These are phyloP conservation scores for Bipolaris zeicola DNA, from an alignment of 2,329 filamentous ascomycete species.

Conservation along the genomic window DNA sequence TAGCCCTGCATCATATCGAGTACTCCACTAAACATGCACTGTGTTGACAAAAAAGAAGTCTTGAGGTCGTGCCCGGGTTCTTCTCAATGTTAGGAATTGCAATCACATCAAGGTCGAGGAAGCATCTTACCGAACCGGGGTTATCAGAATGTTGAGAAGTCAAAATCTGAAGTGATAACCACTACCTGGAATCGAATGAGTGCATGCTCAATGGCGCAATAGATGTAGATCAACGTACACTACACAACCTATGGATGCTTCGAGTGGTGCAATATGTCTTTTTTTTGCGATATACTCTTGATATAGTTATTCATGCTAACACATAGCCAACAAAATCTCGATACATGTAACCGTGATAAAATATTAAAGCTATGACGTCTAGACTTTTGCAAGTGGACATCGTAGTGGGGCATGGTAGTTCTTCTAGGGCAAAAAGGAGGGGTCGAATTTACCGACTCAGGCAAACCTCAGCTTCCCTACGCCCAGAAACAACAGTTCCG, in stretches of 20 bases:
- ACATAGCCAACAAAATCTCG: too few species aligned
- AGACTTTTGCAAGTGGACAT: slow-evolving; percentile 8
- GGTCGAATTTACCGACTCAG: not conserved
- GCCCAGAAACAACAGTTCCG: not conserved
- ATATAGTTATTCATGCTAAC: not conserved
- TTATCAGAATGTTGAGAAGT: slow-evolving; percentile 28
- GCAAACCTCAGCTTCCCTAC: not conserved
- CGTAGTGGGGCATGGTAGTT: slow-evolving; percentile 6
- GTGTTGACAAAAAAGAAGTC: not conserved
- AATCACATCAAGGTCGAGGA: not conserved
- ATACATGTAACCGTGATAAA: too few species aligned
- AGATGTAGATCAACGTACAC: slow-evolving; percentile 13
- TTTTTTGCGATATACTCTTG: accelerated
- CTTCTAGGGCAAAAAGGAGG: not conserved
- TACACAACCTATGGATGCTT: slow-evolving; percentile 22
- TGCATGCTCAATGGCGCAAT: not conserved
- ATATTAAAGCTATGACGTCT: slow-evolving; percentile 9
- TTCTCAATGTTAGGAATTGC: slow-evolving; percentile 10
- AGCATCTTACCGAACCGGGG: slow-evolving; percentile 27
- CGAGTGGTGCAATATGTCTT: slow-evolving; percentile 13
- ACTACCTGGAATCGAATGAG: slow-evolving; percentile 28
- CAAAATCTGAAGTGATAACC: slow-evolving; percentile 38
- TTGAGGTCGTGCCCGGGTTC: slow-evolving; percentile 23
- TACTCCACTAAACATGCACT: too few species aligned
- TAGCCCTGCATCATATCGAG: too few species aligned